phyloP scores from a whole-genome alignment of 495 filamentous ascomycete genomes.

The Penicillium roqueforti region DNA sequence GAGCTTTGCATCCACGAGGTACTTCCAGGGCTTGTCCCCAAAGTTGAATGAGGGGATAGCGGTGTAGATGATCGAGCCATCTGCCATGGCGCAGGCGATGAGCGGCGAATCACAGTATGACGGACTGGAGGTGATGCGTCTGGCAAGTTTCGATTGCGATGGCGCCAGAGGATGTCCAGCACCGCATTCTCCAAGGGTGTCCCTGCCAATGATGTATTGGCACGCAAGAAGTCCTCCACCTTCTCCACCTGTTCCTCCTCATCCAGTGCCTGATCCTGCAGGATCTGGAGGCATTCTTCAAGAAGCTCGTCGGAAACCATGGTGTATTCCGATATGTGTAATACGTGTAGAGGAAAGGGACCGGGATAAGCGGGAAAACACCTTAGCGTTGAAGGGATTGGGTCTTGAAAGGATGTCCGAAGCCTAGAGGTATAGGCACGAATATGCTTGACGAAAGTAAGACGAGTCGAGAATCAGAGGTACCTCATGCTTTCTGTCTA shows the following conservation, averaged over 20 bases:
- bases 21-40: constrained; percentile 72
- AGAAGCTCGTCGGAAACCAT: constrained; percentile 94
- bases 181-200: constrained; percentile 81
- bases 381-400: neutral
- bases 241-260: constrained; percentile 96
- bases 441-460: neutral
- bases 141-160: constrained; percentile 70
- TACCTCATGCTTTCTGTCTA: neutral
- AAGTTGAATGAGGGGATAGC: constrained; percentile 64
- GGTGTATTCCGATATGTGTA: constrained; percentile 5
- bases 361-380: constrained; percentile 2
- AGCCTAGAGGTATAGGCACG: neutral
- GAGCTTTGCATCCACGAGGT: constrained; percentile 70
- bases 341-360: constrained; percentile 11
- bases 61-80: constrained; percentile 73
- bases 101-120: constrained; percentile 82
- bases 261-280: constrained; percentile 75
- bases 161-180: constrained; percentile 88
- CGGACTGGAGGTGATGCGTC: constrained; percentile 75
- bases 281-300: constrained; percentile 82
- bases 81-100: constrained; percentile 93
- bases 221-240: constrained; percentile 78
- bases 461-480: neutral
- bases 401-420: neutral
- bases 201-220: constrained; percentile 73